Evolutionary conservation across 768 basidiomycete species (phyloP).

Genomic region (Calocera cornea): DNA sequence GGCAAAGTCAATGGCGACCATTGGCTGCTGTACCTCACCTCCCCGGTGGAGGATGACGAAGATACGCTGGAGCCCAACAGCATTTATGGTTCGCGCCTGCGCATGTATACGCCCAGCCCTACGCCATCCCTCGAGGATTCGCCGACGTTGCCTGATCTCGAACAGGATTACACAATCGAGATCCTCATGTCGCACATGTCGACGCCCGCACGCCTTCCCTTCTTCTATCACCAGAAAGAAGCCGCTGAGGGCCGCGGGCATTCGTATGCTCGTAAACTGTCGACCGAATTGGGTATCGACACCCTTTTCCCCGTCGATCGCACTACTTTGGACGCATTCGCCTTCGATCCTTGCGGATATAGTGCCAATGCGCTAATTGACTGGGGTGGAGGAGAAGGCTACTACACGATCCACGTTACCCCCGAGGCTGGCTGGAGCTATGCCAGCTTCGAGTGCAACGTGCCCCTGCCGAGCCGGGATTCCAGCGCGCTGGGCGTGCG

Average conservation of each 20-base stretch:
- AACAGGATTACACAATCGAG: slow-evolving; percentile 86
- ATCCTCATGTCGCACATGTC: slow-evolving; percentile 92
- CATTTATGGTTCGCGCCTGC: not conserved
- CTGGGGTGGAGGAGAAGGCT: slow-evolving; percentile 53
- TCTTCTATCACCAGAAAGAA: slow-evolving; percentile 38
- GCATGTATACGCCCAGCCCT: not conserved
- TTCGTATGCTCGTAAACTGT: slow-evolving; percentile 40
- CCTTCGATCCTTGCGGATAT: slow-evolving; percentile 92
- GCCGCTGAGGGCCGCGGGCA: slow-evolving; percentile 35
- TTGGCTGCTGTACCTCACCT: slow-evolving; percentile 90
- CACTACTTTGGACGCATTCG: slow-evolving; percentile 81
- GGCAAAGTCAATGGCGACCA: slow-evolving; percentile 98
- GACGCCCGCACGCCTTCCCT: slow-evolving; percentile 57
- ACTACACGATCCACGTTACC: slow-evolving; percentile 97
- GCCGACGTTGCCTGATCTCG: slow-evolving; percentile 17
- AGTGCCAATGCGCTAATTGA: slow-evolving; percentile 71
- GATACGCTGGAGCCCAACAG: slow-evolving; percentile 15
- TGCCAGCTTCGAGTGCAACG: slow-evolving; percentile 96
- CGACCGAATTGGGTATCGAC: slow-evolving; percentile 61
- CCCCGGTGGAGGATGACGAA: slow-evolving; percentile 30
- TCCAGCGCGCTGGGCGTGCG: slow-evolving; percentile 1
- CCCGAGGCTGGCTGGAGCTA: slow-evolving; percentile 98
- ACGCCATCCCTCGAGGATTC: slow-evolving; percentile 15
- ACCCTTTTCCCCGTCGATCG: slow-evolving; percentile 65
- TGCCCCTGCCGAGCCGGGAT: slow-evolving; percentile 35